phyloP scores from a whole-genome alignment of 306 rosid species.

The Dicorynia guianensis region DNA sequence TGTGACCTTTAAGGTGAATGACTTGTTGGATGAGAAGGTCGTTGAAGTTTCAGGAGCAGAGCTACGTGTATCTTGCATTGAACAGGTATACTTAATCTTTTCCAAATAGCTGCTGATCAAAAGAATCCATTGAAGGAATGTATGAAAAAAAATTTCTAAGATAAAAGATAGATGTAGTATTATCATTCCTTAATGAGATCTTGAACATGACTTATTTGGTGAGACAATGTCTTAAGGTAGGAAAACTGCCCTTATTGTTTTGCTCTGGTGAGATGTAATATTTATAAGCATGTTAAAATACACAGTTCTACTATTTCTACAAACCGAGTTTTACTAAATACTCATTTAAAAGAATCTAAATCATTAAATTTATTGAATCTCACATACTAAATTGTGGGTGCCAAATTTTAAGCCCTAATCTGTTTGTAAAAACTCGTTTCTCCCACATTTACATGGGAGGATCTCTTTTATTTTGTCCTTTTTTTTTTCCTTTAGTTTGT shows the following conservation, averaged over 20 bases:
- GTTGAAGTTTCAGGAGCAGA: constrained; percentile 76
- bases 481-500: no score
- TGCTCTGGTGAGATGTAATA: not conserved
- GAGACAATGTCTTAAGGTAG: not conserved
- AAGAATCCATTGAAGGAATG: not conserved
- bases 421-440: no score
- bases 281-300: not conserved
- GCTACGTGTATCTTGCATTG: constrained; percentile 69
- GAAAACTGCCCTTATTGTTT: not conserved
- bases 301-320: no score
- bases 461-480: not conserved
- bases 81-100: constrained; percentile 60
- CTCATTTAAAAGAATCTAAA: no score
- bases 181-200: not conserved
- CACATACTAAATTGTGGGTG: no score
- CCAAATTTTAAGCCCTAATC: no score
- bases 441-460: no score
- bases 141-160: not conserved
- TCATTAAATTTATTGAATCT: no score
- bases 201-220: not conserved
- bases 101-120: not conserved
- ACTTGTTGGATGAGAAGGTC: constrained; percentile 76
- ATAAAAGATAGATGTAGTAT: not conserved
- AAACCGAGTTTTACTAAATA: no score
- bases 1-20: constrained; percentile 76